Evolutionary conservation across 805 yeast genomes (phyloP).

Genomic region (Pichia californica): DNA sequence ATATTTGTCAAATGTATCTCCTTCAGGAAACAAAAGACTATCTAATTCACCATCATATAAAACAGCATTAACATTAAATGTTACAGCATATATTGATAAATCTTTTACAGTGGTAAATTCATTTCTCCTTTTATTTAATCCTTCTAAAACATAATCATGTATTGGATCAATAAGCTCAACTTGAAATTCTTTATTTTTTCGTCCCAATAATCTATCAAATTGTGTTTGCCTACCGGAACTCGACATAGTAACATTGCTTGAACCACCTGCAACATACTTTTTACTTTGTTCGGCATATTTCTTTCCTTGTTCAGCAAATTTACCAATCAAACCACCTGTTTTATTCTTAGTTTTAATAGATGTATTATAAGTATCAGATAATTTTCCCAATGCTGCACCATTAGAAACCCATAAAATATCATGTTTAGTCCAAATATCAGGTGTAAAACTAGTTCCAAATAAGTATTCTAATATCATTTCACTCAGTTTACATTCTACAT

Average conservation of each 20-base stretch:
- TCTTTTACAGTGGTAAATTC: constrained; percentile 37
- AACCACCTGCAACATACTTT: constrained; percentile 14
- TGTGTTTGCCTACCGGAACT: constrained; percentile 23
- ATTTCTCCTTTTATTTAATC: constrained; percentile 33
- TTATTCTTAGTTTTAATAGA: constrained; percentile 36
- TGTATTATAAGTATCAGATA: constrained; percentile 32
- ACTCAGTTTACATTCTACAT: constrained; percentile 38
- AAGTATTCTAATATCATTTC: constrained; percentile 44
- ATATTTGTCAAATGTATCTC: constrained; percentile 34
- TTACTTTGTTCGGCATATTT: constrained; percentile 22
- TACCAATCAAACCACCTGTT: constrained; percentile 40
- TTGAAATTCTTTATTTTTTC: constrained; percentile 38
- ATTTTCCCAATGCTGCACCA: constrained; percentile 34
- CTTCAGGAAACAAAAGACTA: constrained; percentile 41
- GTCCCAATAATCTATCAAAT: constrained; percentile 42
- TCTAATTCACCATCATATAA: constrained; percentile 35
- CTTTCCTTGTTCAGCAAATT: constrained; percentile 32
- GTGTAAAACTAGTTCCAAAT: constrained; percentile 34
- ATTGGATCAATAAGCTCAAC: constrained; percentile 45
- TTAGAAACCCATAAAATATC: constrained; percentile 45
- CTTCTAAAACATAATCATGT: constrained; percentile 43
- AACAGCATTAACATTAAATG: constrained; percentile 52
- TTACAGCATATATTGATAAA: constrained; percentile 39
- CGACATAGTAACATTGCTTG: constrained; percentile 10
- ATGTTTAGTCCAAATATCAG: constrained; percentile 31